Conservation (phyloP, 495 filamentous ascomycete genomes). For the Talaromyces proteolyticus region DNA sequence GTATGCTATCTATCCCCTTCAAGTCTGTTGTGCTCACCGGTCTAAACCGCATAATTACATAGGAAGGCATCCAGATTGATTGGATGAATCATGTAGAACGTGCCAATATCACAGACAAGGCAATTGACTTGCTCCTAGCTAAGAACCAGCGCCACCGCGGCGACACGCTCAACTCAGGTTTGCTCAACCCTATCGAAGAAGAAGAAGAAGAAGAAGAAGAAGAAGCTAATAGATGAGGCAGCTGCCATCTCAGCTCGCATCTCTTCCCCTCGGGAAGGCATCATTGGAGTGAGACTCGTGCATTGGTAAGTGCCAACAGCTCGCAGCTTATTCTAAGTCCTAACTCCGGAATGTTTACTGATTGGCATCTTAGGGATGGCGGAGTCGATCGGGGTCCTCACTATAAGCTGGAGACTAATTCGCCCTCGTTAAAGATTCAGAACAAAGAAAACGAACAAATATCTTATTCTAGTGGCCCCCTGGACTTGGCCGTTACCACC, state of each 20-base stretch:
- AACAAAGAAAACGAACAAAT: constrained; percentile 40
- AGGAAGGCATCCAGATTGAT: constrained; percentile 36
- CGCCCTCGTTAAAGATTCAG: constrained; percentile 34
- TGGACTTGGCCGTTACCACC: constrained; percentile 46
- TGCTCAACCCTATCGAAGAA: background rate
- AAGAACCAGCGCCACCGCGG: constrained; percentile 41
- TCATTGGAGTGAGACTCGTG: constrained; percentile 55
- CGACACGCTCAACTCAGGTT: constrained; percentile 52
- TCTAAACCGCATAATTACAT: background rate
- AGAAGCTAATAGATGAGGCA: constrained; percentile 2
- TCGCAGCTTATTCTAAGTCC: background rate
- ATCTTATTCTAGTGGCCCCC: constrained; percentile 48
- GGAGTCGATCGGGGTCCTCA: constrained; percentile 50
- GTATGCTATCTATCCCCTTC: background rate
- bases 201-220: background rate
- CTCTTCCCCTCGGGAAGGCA: constrained; percentile 51
- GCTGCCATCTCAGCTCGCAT: constrained; percentile 21
- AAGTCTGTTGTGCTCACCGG: background rate
- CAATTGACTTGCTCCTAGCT: constrained; percentile 31
- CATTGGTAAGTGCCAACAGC: constrained; percentile 53
- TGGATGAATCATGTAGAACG: constrained; percentile 44
- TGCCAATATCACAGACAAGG: constrained; percentile 23
- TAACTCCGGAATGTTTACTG: background rate
- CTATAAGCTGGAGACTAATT: constrained; percentile 50
- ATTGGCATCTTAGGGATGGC: constrained; percentile 24